Percentiles rank a stretch among this genome's conserved stretches.
These are phyloP conservation scores for Penicillium sp. DNA, from an alignment of 2,329 filamentous ascomycete species.

Conservation along the genomic window DNA sequence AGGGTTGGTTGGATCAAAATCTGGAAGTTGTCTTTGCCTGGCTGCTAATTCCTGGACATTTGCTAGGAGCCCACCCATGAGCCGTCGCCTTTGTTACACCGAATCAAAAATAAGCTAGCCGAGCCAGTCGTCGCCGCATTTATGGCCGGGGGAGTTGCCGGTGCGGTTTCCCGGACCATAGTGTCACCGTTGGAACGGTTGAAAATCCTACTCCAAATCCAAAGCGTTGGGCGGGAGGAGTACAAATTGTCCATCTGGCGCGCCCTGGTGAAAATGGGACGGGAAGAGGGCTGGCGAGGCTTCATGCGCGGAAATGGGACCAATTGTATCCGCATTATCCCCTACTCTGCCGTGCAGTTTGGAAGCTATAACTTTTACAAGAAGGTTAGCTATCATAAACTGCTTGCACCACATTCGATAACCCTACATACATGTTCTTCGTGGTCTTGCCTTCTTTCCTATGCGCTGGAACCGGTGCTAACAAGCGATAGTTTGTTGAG, in stretches of 20 bases:
- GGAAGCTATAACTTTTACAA: slow-evolving; percentile 98
- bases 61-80: slow-evolving; percentile 20
- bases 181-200: slow-evolving; percentile 93
- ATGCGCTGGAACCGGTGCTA: slow-evolving; percentile 4
- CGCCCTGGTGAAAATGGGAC: slow-evolving; percentile 91
- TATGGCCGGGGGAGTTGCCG: slow-evolving; percentile 87
- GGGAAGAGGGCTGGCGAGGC: slow-evolving; percentile 91
- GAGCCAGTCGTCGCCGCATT: slow-evolving; percentile 89
- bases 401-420: too few relatives aligned
- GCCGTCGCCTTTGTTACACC: slow-evolving; percentile 22
- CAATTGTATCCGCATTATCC: slow-evolving; percentile 96
- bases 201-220: slow-evolving; percentile 97
- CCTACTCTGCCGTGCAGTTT: slow-evolving; percentile 97
- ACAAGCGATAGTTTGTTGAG: slow-evolving; percentile 65
- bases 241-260: slow-evolving; percentile 91
- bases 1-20: slow-evolving; percentile 23
- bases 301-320: slow-evolving; percentile 98
- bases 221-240: slow-evolving; percentile 83
- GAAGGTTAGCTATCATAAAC: slow-evolving; percentile 57
- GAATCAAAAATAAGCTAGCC: slow-evolving; percentile 53
- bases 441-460: background rate
- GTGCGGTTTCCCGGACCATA: slow-evolving; percentile 94
- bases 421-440: too few relatives aligned
- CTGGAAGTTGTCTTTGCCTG: background rate
- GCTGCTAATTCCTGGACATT: slow-evolving; percentile 3